Conservation (phyloP, 2,329 filamentous ascomycete genomes). For the Harringtonia aguacate region DNA sequence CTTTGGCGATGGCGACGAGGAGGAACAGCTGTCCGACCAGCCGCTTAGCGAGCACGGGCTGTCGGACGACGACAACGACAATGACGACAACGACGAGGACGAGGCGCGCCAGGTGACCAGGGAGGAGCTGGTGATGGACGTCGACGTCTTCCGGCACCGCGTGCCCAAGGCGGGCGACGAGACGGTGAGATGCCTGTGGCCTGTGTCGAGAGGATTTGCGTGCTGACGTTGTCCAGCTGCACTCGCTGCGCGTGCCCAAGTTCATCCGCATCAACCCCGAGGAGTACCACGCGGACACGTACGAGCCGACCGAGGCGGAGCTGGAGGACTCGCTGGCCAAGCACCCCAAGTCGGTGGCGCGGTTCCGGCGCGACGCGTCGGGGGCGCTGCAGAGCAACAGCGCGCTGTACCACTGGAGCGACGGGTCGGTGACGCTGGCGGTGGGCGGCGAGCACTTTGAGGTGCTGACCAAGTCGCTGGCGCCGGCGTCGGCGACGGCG, state of each 20-base stretch:
- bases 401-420: slow-evolving; percentile 65
- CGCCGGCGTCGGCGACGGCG: slow-evolving; percentile 33
- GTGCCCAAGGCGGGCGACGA: slow-evolving; percentile 62
- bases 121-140: slow-evolving; percentile 49
- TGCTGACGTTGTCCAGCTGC: slow-evolving; percentile 39
- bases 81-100: slow-evolving; percentile 31
- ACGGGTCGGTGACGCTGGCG: slow-evolving; percentile 67
- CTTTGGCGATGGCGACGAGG: slow-evolving; percentile 16
- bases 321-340: slow-evolving; percentile 41
- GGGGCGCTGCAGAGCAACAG: slow-evolving; percentile 64
- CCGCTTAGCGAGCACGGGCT: slow-evolving; percentile 52
- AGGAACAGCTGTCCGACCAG: slow-evolving; percentile 47
- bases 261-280: slow-evolving; percentile 62
- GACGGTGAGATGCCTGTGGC: slow-evolving; percentile 38
- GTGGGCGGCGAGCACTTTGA: slow-evolving; percentile 69
- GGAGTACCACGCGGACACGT: slow-evolving; percentile 55
- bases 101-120: slow-evolving; percentile 31
- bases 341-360: slow-evolving; percentile 53
- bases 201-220: no score
- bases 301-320: slow-evolving; percentile 48
- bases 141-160: slow-evolving; percentile 57
- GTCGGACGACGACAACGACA: slow-evolving; percentile 36
- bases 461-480: slow-evolving; percentile 58
- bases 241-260: slow-evolving; percentile 58
- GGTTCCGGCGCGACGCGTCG: slow-evolving; percentile 58